phyloP scores from a whole-genome alignment of 495 filamentous ascomycete species.

The Neurospora sublineolata region DNA sequence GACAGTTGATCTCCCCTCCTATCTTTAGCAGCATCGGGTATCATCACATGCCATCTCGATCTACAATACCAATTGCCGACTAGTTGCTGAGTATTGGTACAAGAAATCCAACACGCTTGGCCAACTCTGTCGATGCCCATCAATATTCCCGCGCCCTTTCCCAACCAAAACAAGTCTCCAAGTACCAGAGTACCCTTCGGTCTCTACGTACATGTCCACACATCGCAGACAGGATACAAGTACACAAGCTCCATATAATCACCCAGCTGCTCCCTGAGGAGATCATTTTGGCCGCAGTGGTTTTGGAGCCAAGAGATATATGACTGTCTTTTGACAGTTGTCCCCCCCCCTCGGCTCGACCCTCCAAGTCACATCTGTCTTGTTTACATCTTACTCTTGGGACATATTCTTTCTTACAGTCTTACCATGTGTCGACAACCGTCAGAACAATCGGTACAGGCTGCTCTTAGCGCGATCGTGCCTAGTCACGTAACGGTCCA shows the following conservation, averaged over 20 bases:
- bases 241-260: neutral
- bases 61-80: neutral
- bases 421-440: constrained; percentile 27
- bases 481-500: constrained; percentile 18
- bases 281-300: neutral
- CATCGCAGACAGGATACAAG: neutral
- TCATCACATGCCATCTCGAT: neutral
- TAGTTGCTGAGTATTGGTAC: neutral
- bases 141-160: neutral
- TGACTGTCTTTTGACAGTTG: neutral
- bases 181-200: neutral
- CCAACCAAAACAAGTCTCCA: neutral
- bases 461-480: constrained; percentile 19
- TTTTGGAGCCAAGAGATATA: neutral
- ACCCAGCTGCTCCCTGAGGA: neutral
- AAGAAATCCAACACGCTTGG: neutral
- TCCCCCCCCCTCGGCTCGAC: neutral
- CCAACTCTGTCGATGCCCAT: neutral
- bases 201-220: neutral
- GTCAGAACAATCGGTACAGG: constrained; percentile 20
- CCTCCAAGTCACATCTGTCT: neutral
- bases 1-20: neutral
- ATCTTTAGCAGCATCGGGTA: neutral
- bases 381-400: neutral
- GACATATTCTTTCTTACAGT: neutral